Evolutionary conservation across 495 filamentous ascomycete genomes (phyloP).

Genomic region (Hyaloscypha finlandica): DNA sequence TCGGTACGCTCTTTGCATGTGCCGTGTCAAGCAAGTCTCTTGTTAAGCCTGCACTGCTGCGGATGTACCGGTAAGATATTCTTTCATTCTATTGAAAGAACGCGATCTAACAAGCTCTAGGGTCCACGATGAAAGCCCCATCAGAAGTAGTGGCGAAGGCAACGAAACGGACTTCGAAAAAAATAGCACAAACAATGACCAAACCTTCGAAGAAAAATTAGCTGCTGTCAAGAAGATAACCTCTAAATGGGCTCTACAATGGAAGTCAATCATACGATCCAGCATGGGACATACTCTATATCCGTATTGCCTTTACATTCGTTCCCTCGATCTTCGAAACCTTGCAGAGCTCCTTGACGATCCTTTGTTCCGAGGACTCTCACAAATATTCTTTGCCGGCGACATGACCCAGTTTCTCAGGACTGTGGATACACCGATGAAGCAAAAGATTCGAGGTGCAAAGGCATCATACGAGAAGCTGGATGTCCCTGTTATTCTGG

Average conservation of each 20-base stretch:
- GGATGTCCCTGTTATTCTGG: slow-evolving; percentile 25
- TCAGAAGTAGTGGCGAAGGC: slow-evolving; percentile 7
- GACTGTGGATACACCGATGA: slow-evolving; percentile 24
- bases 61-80: slow-evolving; percentile 60
- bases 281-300: slow-evolving; percentile 62
- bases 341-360: slow-evolving; percentile 60
- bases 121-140: slow-evolving; percentile 20
- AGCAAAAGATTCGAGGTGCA: slow-evolving; percentile 25
- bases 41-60: slow-evolving; percentile 56
- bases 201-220: slow-evolving; percentile 29
- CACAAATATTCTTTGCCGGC: slow-evolving; percentile 52
- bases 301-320: slow-evolving; percentile 71
- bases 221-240: slow-evolving; percentile 39
- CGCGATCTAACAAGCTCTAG: slow-evolving; percentile 4
- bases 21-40: slow-evolving; percentile 52
- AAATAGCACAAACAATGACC: not conserved
- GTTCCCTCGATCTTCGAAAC: slow-evolving; percentile 60
- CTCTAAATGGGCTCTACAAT: slow-evolving; percentile 60
- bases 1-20: slow-evolving; percentile 58
- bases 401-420: slow-evolving; percentile 43
- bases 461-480: slow-evolving; percentile 19
- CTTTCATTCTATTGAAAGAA: not conserved
- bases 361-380: slow-evolving; percentile 40
- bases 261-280: slow-evolving; percentile 71
- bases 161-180: slow-evolving; percentile 27